Conservation (phyloP, 106 monocot genomes). For the Platanthera guangdongensis region DNA sequence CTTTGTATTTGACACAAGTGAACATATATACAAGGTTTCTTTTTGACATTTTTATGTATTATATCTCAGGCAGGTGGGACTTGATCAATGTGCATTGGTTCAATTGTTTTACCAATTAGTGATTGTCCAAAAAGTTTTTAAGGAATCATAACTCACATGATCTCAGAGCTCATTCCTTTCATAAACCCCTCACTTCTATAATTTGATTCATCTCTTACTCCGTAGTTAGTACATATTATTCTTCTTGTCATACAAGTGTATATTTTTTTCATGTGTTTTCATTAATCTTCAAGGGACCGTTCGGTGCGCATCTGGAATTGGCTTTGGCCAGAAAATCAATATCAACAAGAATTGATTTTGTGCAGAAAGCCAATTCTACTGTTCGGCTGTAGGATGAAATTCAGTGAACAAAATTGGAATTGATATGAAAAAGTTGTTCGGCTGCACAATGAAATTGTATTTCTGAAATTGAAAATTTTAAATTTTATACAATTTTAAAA, state of each 20-base stretch:
- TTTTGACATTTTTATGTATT: not conserved
- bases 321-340: too few species aligned
- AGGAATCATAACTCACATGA: slow-evolving; percentile 1
- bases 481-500: too few species aligned
- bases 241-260: not conserved
- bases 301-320: too few species aligned
- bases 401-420: too few species aligned
- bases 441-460: too few species aligned
- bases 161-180: not conserved
- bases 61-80: not conserved
- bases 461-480: too few species aligned
- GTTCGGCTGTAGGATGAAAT: too few species aligned
- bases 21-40: too few species aligned
- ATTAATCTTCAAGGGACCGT: not conserved
- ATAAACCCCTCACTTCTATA: not conserved
- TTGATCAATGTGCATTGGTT: not conserved
- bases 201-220: slow-evolving; percentile 1
- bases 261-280: not conserved
- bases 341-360: too few species aligned
- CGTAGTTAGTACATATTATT: not conserved
- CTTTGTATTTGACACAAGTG: too few species aligned
- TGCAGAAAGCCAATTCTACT: too few species aligned
- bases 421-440: too few species aligned
- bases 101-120: not conserved
- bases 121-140: not conserved